phyloP scores from a whole-genome alignment of 2,329 filamentous ascomycete species.

The Chaetomium strumarium region DNA sequence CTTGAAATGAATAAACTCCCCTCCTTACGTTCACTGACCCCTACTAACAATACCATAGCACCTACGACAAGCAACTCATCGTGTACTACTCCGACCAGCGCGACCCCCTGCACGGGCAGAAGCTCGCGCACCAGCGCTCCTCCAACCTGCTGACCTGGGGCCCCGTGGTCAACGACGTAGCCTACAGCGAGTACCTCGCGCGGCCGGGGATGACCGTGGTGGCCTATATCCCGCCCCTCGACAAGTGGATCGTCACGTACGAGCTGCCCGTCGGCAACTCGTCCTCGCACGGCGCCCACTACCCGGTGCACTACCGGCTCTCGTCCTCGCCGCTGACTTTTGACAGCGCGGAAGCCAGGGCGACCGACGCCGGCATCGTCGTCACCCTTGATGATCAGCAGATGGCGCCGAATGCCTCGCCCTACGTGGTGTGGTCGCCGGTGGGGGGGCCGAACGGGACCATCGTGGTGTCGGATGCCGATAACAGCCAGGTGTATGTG shows the following conservation, averaged over 20 bases:
- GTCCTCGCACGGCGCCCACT: conserved; percentile 30
- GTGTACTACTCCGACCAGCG: conserved; percentile 69
- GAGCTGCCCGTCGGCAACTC: conserved; percentile 27
- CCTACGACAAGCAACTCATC: conserved; percentile 52
- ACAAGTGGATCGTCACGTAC: conserved; percentile 30
- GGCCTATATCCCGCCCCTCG: conserved; percentile 18
- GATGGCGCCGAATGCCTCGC: conserved; percentile 34
- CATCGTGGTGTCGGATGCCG: conserved; percentile 37
- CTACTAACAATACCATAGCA: conserved; percentile 30
- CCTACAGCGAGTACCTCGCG: conserved; percentile 54
- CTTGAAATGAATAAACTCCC: not conserved
- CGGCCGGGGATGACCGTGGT: conserved; percentile 62
- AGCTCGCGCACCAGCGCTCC: conserved; percentile 59
- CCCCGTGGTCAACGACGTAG: conserved; percentile 54
- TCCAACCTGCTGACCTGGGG: conserved; percentile 56
- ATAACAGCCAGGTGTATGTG: conserved; percentile 34
- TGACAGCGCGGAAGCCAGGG: conserved; percentile 26
- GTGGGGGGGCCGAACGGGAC: conserved; percentile 39
- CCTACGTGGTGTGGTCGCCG: conserved; percentile 40
- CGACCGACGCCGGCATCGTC: conserved; percentile 25
- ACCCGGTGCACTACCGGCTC: conserved; percentile 41
- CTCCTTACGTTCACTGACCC: not conserved
- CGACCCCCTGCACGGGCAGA: conserved; percentile 60
- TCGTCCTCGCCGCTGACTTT: conserved; percentile 35
- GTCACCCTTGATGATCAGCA: conserved; percentile 22